Base-by-base conservation (phyloP, 192 early-diverging fungal species). In the Coemansia sp. region DNA sequence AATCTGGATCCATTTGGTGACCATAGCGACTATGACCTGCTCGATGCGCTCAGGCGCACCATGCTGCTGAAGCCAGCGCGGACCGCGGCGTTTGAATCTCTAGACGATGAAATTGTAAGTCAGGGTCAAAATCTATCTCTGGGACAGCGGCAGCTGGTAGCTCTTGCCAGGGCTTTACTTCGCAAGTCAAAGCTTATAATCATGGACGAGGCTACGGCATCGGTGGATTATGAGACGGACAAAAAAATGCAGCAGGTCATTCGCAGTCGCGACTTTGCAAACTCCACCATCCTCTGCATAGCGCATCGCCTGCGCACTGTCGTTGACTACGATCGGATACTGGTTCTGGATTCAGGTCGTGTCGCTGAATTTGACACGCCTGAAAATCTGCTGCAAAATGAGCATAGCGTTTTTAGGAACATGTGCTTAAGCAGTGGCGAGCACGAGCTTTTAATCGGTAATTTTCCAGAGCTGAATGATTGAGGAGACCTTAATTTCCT, bases 1-100 rank as follows among this genome's bases (percentile, higher is more conserved):
- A 97, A 97, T 72, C 68, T 99, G 19, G 95, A 99, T 69, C 94
- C 94, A 5, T 91, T 94, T 66, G 81, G 69, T 42, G 88, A 92
- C 68, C 86, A 87, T 68, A 75, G 67, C 25, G 97, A 20, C 46
- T 48, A 98, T 50, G 78, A 82, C 51, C 75, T 84, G 20, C 72
- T 97, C 86, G 83, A 86, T 18, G 86, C 88, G 6, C 82, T 98
- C 16, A 48, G 46, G 20, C 46, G 46, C 46, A 48, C 46, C 16
- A 18, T 48, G 16, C 20, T 48, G 46, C 46, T 48, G 6, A 48
- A 35, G 34, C 34, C 34, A 35, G 34, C 34, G 0, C 34, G 34
- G 11, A 35, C 34, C 66, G 27, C 74, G 79, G 47, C 75, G 91
- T 6, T 91, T 93, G 6, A 87, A 89, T 63, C 65, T 98, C 60